Conservation (phyloP, 371 early-diverging fungal species). For the Mortierella sp. region DNA sequence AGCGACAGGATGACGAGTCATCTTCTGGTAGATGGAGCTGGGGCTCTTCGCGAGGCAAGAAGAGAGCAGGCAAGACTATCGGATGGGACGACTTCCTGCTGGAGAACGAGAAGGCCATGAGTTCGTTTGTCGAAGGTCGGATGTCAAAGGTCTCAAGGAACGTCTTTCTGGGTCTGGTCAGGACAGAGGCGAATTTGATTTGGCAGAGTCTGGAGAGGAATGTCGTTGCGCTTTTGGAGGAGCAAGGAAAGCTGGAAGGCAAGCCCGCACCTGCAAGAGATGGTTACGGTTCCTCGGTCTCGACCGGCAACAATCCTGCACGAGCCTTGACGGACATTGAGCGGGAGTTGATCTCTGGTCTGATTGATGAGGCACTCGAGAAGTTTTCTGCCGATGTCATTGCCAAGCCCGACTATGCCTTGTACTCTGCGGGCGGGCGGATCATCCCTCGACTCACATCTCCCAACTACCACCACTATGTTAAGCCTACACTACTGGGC, state of each 20-base stretch:
- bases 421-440: conserved; percentile 73
- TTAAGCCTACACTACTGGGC: conserved; percentile 49
- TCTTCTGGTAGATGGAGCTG: conserved; percentile 21
- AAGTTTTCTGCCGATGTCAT: conserved; percentile 68
- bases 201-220: conserved; percentile 47
- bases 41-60: conserved; percentile 26
- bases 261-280: conserved; percentile 16
- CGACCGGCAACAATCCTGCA: not conserved
- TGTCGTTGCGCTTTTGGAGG: conserved; percentile 38
- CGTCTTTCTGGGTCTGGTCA: conserved; percentile 33
- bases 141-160: conserved; percentile 37
- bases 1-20: not conserved
- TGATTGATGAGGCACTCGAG: conserved; percentile 59
- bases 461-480: conserved; percentile 58
- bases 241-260: conserved; percentile 47
- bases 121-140: conserved; percentile 37
- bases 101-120: conserved; percentile 42
- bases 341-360: conserved; percentile 28
- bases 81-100: conserved; percentile 41
- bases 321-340: conserved; percentile 41
- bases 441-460: conserved; percentile 74
- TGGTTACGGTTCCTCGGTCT: conserved; percentile 1
- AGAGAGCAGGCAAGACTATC: conserved; percentile 7
- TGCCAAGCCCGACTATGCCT: conserved; percentile 78
- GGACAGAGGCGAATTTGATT: conserved; percentile 41